Conservation (phyloP, 2,329 filamentous ascomycete species). For the Fusarium sp. region DNA sequence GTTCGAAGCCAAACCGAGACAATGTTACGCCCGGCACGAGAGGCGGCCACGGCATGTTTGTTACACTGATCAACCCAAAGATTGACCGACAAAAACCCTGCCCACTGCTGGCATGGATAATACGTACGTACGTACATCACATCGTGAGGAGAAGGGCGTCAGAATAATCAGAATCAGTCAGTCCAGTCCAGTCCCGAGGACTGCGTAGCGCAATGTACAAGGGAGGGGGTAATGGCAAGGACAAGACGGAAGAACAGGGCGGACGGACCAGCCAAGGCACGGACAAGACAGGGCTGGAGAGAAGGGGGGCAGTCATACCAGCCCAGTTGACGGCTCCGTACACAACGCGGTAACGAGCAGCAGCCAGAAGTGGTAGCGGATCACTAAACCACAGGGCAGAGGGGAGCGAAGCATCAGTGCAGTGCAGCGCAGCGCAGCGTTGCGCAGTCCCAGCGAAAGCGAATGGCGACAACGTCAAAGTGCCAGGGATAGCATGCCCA, state of each 20-base stretch:
- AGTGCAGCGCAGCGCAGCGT: not conserved
- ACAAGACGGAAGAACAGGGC: constrained; percentile 32
- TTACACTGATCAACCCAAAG: constrained; percentile 7
- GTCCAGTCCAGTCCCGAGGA: not conserved
- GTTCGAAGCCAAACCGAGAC: constrained; percentile 8
- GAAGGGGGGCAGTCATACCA: constrained; percentile 31
- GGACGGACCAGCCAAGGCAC: constrained; percentile 35
- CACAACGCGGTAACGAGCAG: constrained; percentile 3
- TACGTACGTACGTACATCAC: constrained; percentile 12
- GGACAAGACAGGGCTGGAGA: constrained; percentile 37
- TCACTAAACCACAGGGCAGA: constrained; percentile 20
- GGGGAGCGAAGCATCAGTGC: not conserved
- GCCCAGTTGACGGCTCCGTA: constrained; percentile 21
- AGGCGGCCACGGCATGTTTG: not conserved
- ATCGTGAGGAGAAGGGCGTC: constrained; percentile 16
- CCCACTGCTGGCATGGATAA: constrained; percentile 32
- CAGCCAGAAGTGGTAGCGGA: not conserved
- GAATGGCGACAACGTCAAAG: constrained; percentile 21
- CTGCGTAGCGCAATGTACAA: constrained; percentile 2
- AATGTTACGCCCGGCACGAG: not conserved
- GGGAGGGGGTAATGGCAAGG: not conserved
- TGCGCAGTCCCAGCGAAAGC: not conserved
- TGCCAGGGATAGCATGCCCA: constrained; percentile 22
- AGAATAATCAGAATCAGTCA: constrained; percentile 1
- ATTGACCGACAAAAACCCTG: constrained; percentile 39